These are phyloP conservation scores for Sugiyamaella boreocaroliniensis DNA, from an alignment of 805 yeast genomes.

Conservation along the genomic window DNA sequence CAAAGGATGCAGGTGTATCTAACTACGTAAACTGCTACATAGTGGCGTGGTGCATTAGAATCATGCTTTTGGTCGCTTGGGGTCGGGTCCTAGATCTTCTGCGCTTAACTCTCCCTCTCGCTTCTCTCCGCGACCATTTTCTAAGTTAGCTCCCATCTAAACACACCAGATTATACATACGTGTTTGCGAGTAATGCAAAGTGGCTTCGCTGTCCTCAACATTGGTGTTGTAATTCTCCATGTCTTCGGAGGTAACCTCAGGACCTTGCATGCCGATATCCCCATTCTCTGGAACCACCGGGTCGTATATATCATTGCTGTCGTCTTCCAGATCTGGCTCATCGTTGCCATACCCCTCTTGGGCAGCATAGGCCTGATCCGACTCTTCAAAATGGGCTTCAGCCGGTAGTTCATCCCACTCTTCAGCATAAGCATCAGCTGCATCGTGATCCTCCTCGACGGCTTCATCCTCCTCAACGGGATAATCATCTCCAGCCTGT, in stretches of 20 bases:
- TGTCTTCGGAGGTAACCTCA: not conserved
- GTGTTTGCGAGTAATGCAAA: not conserved
- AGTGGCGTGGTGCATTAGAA: too few relatives aligned
- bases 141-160: not conserved
- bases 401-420: too few relatives aligned
- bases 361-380: too few relatives aligned
- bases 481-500: not conserved
- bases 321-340: not conserved
- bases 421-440: too few relatives aligned
- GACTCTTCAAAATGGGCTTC: too few relatives aligned
- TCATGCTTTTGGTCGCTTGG: too few relatives aligned
- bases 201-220: not conserved
- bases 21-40: too few relatives aligned
- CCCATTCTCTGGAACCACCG: not conserved
- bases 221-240: not conserved
- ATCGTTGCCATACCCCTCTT: not conserved
- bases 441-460: not conserved
- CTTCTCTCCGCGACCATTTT: not conserved
- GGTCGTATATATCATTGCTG: not conserved
- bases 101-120: slow-evolving; percentile 1
- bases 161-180: not conserved
- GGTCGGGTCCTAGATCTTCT: not conserved
- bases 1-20: too few relatives aligned
- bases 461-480: not conserved
- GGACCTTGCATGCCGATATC: not conserved